Evolutionary conservation across 345 rosid species (phyloP).

Genomic region (Populus simonii): DNA sequence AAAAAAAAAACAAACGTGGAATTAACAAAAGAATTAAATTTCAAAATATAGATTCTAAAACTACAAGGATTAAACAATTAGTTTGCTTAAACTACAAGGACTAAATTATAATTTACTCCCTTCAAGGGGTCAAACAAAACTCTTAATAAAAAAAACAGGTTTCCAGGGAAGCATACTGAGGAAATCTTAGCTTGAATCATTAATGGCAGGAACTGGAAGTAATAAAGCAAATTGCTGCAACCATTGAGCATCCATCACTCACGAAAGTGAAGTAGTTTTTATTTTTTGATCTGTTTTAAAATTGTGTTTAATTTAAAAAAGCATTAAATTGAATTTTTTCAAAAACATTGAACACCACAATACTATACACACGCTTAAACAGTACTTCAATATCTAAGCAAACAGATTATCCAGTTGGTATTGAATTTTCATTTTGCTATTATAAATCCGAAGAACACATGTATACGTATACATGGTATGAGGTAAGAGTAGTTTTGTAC

Average conservation of each 20-base stretch:
- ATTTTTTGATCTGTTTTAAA: too few relatives aligned
- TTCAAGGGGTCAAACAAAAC: neutral
- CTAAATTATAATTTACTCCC: too few relatives aligned
- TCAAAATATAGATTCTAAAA: too few relatives aligned
- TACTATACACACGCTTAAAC: too few relatives aligned
- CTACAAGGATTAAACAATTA: too few relatives aligned
- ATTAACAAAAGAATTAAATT: too few relatives aligned
- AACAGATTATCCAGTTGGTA: neutral
- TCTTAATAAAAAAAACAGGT: neutral
- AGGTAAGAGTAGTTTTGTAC: conserved; percentile 3
- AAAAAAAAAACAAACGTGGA: too few relatives aligned
- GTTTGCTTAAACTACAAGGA: too few relatives aligned
- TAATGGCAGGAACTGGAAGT: neutral
- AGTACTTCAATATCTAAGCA: neutral
- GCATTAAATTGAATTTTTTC: too few relatives aligned
- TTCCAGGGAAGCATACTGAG: neutral
- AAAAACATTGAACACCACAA: too few relatives aligned
- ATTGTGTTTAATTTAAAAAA: too few relatives aligned
- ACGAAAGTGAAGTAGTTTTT: too few relatives aligned
- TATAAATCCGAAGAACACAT: neutral
- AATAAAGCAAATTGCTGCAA: neutral
- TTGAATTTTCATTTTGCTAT: neutral
- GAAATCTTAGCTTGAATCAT: neutral
- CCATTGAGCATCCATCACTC: neutral
- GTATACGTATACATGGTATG: conserved; percentile 1